Conservation (phyloP, 1,284 basidiomycete species). For the Dichomitus squalens region DNA sequence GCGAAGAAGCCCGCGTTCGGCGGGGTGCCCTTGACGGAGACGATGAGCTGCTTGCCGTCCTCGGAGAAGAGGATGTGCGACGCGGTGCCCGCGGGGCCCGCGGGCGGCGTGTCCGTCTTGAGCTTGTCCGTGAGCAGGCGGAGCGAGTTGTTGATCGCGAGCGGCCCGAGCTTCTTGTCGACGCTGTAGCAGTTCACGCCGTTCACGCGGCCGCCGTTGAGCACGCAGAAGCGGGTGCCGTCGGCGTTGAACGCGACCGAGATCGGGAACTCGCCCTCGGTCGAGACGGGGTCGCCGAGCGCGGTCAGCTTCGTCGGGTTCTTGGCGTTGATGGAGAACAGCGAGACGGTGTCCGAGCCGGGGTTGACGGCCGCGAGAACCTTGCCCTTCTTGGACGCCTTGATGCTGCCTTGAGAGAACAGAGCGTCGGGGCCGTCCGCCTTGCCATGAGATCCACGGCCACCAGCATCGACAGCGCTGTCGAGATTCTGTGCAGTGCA, state of each 20-base stretch:
- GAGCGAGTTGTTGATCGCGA: conserved; percentile 40
- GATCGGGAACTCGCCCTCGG: conserved; percentile 52
- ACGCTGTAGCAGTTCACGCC: conserved; percentile 48
- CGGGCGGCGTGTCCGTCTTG: conserved; percentile 46
- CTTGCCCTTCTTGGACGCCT: conserved; percentile 41
- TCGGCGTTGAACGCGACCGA: conserved; percentile 46
- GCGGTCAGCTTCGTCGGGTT: conserved; percentile 42
- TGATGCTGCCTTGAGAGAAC: conserved; percentile 49
- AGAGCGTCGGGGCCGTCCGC: conserved; percentile 45
- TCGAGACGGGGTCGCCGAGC: conserved; percentile 44
- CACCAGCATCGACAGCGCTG: conserved; percentile 37
- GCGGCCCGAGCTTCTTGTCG: conserved; percentile 42
- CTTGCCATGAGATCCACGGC: conserved; percentile 43
- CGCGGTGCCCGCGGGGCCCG: conserved; percentile 41
- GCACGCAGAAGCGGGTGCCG: conserved; percentile 42
- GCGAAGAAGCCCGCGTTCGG: conserved; percentile 49
- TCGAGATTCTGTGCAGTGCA: conserved; percentile 17
- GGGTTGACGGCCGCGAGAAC: conserved; percentile 50
- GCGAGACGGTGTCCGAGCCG: conserved; percentile 49
- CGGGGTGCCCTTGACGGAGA: conserved; percentile 49
- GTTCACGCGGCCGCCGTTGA: conserved; percentile 51
- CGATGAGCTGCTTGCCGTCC: conserved; percentile 45
- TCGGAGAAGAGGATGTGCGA: conserved; percentile 49
- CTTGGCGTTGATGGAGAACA: conserved; percentile 46
- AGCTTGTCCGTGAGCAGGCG: conserved; percentile 39